Percentiles rank a stretch among this genome's conserved stretches.
Evolutionary conservation across 2,329 filamentous ascomycete genomes (phyloP).

Genomic region (Pseudogymnoascus sp.): DNA sequence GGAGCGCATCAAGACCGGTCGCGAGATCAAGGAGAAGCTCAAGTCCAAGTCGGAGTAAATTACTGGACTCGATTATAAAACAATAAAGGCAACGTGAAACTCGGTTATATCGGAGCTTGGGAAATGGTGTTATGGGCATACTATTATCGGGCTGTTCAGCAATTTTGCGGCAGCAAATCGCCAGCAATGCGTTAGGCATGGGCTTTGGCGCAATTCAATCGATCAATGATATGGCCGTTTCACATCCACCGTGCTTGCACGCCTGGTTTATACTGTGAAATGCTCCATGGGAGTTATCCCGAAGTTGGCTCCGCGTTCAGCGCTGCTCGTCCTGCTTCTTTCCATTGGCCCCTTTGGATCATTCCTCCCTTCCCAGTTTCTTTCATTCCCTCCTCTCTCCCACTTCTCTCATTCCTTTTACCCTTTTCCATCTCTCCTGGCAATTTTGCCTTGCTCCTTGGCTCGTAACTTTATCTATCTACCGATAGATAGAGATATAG

Average conservation of each 20-base stretch:
- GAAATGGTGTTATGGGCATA: conserved; percentile 11
- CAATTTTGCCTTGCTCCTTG: neutral
- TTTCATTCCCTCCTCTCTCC: neutral
- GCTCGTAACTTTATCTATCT: neutral
- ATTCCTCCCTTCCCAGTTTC: neutral
- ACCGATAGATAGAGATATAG: neutral
- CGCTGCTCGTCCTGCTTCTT: conserved; percentile 10
- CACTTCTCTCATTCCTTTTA: neutral
- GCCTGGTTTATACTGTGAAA: conserved; percentile 46
- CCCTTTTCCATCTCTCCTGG: neutral
- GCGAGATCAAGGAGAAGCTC: conserved; percentile 63
- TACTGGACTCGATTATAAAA: conserved; percentile 10
- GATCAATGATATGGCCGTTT: conserved; percentile 58
- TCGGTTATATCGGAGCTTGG: conserved; percentile 12
- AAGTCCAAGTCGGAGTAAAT: conserved; percentile 20
- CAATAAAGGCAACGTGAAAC: conserved; percentile 11
- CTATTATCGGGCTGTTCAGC: conserved; percentile 10
- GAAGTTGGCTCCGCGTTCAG: conserved; percentile 39
- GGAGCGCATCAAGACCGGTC: conserved; percentile 73
- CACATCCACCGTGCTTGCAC: conserved; percentile 41
- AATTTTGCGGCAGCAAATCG: conserved; percentile 9
- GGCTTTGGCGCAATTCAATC: conserved; percentile 29
- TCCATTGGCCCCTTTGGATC: neutral
- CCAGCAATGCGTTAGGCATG: conserved; percentile 22
- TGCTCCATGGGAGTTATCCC: conserved; percentile 69